Evolutionary conservation across 116 monocot species (phyloP).

Genomic region (Posidonia oceanica): DNA sequence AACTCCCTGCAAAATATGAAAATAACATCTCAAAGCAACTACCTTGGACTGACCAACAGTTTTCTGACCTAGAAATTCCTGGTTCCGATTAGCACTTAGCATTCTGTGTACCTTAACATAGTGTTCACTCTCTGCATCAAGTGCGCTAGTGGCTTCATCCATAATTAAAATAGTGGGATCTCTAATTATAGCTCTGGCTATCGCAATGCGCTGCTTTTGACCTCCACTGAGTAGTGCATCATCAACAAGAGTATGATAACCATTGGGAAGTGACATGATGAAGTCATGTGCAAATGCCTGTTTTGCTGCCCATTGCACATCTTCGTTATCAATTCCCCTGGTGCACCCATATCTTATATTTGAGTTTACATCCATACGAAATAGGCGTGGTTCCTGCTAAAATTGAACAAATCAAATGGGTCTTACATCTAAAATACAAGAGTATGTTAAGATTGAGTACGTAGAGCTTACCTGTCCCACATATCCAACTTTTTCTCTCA

Average conservation of each 20-base stretch:
- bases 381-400: conserved; percentile 82
- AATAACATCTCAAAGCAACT: background rate
- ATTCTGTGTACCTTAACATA: conserved; percentile 58
- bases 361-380: conserved; percentile 72
- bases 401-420: background rate
- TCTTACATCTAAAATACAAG: background rate
- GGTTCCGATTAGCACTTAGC: background rate
- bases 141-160: conserved; percentile 97
- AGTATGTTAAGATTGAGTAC: background rate
- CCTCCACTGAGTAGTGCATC: conserved; percentile 86
- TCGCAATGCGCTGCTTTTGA: conserved; percentile 96
- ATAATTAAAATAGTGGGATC: conserved; percentile 83
- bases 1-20: conserved; percentile 25
- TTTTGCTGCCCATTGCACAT: conserved; percentile 81
- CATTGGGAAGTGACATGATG: conserved; percentile 72
- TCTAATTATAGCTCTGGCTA: conserved; percentile 95
- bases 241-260: conserved; percentile 74
- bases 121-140: conserved; percentile 95
- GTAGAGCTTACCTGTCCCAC: conserved; percentile 62
- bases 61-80: background rate
- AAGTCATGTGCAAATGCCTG: conserved; percentile 91
- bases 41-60: background rate
- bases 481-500: conserved; percentile 83
- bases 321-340: conserved; percentile 45
- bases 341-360: conserved; percentile 89